Evolutionary conservation across 2,329 filamentous ascomycete species (phyloP), one percentile per base, ranked within the genome.

Genomic region (Rhynchosporium secalis): DNA sequence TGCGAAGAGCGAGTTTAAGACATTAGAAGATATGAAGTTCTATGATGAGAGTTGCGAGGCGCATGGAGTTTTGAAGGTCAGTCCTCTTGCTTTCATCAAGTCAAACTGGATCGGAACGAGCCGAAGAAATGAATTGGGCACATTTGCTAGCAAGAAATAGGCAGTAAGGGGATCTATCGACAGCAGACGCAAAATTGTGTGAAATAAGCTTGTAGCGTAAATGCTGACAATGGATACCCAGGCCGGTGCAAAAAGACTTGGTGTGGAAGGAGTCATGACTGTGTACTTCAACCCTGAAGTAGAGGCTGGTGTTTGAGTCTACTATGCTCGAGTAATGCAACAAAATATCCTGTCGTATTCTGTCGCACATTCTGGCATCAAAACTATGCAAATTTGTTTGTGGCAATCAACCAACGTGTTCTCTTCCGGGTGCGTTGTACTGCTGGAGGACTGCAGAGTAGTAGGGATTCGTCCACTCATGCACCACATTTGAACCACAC

Each of bases 11-110:
- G 79, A 79, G 3, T 86, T 87, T 66, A 76, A 77, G 13, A 80
- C 75, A 12, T 58, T 81, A 51, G 82, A 83, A 10, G 84, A 86
- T 68, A 83, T 86, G 80, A 76, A 82, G 51, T 87, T 80, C 70
- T 87, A 86, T 69, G 84, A 87, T 70, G 76, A 74, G 2, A 76
- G 81, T 55, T 85, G 83, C 66, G 78, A 78, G 67, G 83, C 83
- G 38, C 85, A 87, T 68, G 75, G 75, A 61, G 77, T 75, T 31
- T 73, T 87, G 65, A 83, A 72, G 67, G 59, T 13, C 20, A 3
- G 54, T 56, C 20, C 33, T 3, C 12, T 20, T 56, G 9, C 6
- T 26, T 40, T 26, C 2, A 33, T 45, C 20, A 20, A 20, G 20
- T 20, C 20, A 20, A 20, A 1, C 20, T 20, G 20, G 20, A 20